phyloP scores from a whole-genome alignment of 192 early-diverging fungal genomes.

The Obelidium mucronatum region DNA sequence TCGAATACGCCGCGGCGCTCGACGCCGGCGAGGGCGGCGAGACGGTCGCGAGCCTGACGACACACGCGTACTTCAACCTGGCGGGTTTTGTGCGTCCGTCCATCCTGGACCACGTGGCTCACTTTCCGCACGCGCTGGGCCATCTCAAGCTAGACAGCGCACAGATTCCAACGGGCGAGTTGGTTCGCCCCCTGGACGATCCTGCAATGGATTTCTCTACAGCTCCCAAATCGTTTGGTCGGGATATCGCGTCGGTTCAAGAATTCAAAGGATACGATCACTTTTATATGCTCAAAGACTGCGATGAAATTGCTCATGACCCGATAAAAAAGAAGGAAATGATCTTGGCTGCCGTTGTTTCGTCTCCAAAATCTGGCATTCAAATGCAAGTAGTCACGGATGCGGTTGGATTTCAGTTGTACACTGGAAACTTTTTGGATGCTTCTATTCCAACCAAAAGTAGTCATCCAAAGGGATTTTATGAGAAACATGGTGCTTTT shows the following conservation, averaged over 20 bases:
- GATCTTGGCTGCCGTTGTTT: slow-evolving; percentile 52
- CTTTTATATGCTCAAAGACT: slow-evolving; percentile 60
- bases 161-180: slow-evolving; percentile 77
- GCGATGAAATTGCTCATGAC: neutral
- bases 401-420: slow-evolving; percentile 81
- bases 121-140: slow-evolving; percentile 54
- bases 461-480: slow-evolving; percentile 45
- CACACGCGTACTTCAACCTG: slow-evolving; percentile 91
- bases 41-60: slow-evolving; percentile 77
- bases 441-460: slow-evolving; percentile 53
- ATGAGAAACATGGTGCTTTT: slow-evolving; percentile 68
- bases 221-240: slow-evolving; percentile 58
- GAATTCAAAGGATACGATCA: slow-evolving; percentile 83
- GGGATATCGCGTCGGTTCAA: slow-evolving; percentile 59
- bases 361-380: slow-evolving; percentile 67
- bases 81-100: slow-evolving; percentile 65
- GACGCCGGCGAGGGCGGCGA: slow-evolving; percentile 43
- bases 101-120: slow-evolving; percentile 58
- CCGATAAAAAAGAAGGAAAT: neutral
- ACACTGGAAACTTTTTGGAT: slow-evolving; percentile 81
- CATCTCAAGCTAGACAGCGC: slow-evolving; percentile 61
- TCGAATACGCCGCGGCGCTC: slow-evolving; percentile 57
- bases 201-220: slow-evolving; percentile 65
- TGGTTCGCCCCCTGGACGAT: slow-evolving; percentile 48
- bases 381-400: slow-evolving; percentile 68